Percentiles rank a stretch among this genome's conserved stretches.
phyloP scores from a whole-genome alignment of 805 yeast species.

The Suhomyces kilbournensis region DNA sequence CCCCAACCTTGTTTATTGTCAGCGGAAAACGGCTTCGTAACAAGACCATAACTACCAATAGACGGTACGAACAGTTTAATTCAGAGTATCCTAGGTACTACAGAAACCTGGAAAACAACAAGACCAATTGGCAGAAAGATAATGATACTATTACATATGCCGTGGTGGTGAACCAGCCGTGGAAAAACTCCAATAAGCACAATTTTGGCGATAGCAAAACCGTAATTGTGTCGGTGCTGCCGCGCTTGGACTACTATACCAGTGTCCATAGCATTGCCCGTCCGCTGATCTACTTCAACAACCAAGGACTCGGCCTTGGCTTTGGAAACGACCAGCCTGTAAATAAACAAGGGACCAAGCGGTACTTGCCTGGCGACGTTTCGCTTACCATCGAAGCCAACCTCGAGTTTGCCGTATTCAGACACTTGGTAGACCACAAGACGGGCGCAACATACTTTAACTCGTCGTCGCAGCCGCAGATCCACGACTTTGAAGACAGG shows the following conservation, averaged over 20 bases:
- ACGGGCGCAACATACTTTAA: slow-evolving; percentile 23
- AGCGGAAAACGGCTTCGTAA: slow-evolving; percentile 55
- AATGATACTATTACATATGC: slow-evolving; percentile 55
- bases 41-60: slow-evolving; percentile 35
- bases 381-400: slow-evolving; percentile 76
- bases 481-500: slow-evolving; percentile 58
- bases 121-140: slow-evolving; percentile 35
- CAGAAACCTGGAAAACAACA: slow-evolving; percentile 21
- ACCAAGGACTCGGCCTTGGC: slow-evolving; percentile 77
- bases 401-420: slow-evolving; percentile 76
- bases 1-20: slow-evolving; percentile 72
- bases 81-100: slow-evolving; percentile 43
- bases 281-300: slow-evolving; percentile 61
- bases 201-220: slow-evolving; percentile 65
- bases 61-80: slow-evolving; percentile 50
- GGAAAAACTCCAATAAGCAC: slow-evolving; percentile 71
- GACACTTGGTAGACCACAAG: slow-evolving; percentile 55
- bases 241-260: slow-evolving; percentile 54
- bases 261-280: slow-evolving; percentile 29
- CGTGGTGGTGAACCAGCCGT: slow-evolving; percentile 64
- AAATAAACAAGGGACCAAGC: slow-evolving; percentile 42
- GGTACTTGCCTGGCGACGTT: slow-evolving; percentile 68
- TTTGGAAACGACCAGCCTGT: slow-evolving; percentile 70
- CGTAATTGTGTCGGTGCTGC: slow-evolving; percentile 63
- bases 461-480: slow-evolving; percentile 18